These are phyloP conservation scores for Brassica cretica DNA, from an alignment of 345 rosid genomes.

Conservation along the genomic window DNA sequence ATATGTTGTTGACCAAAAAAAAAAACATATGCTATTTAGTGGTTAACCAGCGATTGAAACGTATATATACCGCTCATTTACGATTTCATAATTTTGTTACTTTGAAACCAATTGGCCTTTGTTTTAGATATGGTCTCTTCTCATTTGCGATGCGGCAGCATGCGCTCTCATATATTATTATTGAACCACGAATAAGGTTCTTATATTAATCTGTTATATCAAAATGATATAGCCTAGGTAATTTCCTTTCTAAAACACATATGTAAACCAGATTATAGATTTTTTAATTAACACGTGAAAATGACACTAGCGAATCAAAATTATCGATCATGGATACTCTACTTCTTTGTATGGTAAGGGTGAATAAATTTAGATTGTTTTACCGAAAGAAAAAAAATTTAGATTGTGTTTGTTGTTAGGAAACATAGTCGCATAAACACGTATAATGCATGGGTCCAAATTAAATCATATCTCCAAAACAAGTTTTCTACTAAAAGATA, in stretches of 20 bases:
- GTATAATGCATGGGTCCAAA: constrained; percentile 39
- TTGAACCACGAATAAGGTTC: background rate
- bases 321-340: background rate
- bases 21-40: background rate
- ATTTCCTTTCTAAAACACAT: background rate
- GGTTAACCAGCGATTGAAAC: background rate
- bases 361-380: constrained; percentile 3
- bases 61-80: background rate
- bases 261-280: background rate
- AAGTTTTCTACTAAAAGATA: background rate
- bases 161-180: background rate
- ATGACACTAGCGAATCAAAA: background rate
- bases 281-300: background rate
- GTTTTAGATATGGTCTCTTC: background rate
- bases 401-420: constrained; percentile 35
- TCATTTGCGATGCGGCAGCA: background rate
- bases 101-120: background rate
- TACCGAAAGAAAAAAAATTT: background rate
- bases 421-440: constrained; percentile 32
- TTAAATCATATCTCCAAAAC: constrained; percentile 30
- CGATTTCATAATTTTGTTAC: background rate
- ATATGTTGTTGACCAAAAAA: background rate
- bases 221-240: background rate
- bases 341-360: background rate
- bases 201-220: background rate